Percentiles rank a stretch among this genome's conserved stretches.
phyloP scores from a whole-genome alignment of 1,139 yeast species.

The Kodamaea derodonti region DNA sequence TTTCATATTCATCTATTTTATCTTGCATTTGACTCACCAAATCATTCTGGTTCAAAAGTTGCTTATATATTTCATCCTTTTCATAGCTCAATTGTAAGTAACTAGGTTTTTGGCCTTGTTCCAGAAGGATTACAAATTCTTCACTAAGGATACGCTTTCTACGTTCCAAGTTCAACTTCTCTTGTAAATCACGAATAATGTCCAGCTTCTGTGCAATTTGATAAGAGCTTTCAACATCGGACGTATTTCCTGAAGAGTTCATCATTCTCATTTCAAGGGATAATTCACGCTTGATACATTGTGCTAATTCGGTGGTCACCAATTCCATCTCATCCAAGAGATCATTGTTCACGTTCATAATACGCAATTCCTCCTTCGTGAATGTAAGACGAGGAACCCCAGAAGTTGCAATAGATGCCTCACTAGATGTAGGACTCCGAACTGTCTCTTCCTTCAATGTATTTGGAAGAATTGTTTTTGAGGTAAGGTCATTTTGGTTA shows the following conservation, averaged over 20 bases:
- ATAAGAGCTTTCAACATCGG: neutral
- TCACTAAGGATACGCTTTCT: slow-evolving; percentile 64
- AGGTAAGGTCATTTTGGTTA: neutral
- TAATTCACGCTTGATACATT: slow-evolving; percentile 65
- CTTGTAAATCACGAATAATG: slow-evolving; percentile 42
- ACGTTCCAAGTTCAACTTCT: slow-evolving; percentile 60
- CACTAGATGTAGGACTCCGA: neutral
- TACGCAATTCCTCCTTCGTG: slow-evolving; percentile 57
- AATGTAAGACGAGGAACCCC: slow-evolving; percentile 24
- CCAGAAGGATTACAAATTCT: slow-evolving; percentile 57
- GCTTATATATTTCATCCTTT: slow-evolving; percentile 49
- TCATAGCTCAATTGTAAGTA: slow-evolving; percentile 55
- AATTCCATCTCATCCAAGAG: slow-evolving; percentile 61
- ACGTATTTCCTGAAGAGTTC: slow-evolving; percentile 5
- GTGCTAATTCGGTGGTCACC: slow-evolving; percentile 68
- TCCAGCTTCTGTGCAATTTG: slow-evolving; percentile 35
- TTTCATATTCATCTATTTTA: slow-evolving; percentile 32
- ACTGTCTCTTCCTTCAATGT: neutral
- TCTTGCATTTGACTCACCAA: slow-evolving; percentile 41
- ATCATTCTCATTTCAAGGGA: slow-evolving; percentile 48
- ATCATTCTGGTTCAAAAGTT: slow-evolving; percentile 47
- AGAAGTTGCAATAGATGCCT: neutral
- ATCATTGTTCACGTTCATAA: slow-evolving; percentile 56
- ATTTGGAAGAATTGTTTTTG: no score
- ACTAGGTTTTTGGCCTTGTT: slow-evolving; percentile 52